Evolutionary conservation across 805 yeast genomes (phyloP), one percentile per base, ranked within the genome.

Genomic region (Candida stauntonica): DNA sequence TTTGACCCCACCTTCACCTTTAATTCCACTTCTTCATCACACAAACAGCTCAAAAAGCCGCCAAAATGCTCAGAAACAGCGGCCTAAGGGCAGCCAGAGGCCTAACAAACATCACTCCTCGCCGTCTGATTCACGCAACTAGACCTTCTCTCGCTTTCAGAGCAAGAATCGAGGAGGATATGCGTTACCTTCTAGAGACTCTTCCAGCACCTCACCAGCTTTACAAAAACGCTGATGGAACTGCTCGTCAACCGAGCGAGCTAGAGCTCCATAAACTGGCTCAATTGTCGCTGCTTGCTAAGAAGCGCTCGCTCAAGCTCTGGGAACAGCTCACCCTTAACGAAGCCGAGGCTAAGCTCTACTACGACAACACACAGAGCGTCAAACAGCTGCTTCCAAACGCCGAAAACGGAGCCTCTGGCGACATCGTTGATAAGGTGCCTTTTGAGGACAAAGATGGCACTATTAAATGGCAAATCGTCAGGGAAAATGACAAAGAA

Each of bases 361-460:
- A 69, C 55, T 60, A 70, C 44, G 77, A 73, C 55, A 86, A 86
- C 66, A 70, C 79, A 31, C 69, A 67, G 36, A 83, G 76, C 58
- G 71, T 85, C 53, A 63, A 63, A 46, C 72, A 71, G 55, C 75
- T 79, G 49, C 73, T 76, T 49, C 63, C 63, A 24, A 50, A 68
- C 60, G 59, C 70, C 58, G 48, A 62, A 61, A 56, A 64, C 45
- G 64, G 66, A 35, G 71, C 75, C 16, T 62, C 71, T 17, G 75
- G 81, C 27, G 80, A 82, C 34, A 81, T 86, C 52, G 72, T 86
- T 48, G 95, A 86, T 61, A 86, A 86, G 64, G 76, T 86, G 42
- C 95, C 95, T 31, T 84, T 76, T 59, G 84, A 80, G 63, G 93
- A 83, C 62, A 67, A 77, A 28, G 79, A 86, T 14, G 95, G 95